Conservation (phyloP, 441 rosid species). For the Manihot esculenta region DNA sequence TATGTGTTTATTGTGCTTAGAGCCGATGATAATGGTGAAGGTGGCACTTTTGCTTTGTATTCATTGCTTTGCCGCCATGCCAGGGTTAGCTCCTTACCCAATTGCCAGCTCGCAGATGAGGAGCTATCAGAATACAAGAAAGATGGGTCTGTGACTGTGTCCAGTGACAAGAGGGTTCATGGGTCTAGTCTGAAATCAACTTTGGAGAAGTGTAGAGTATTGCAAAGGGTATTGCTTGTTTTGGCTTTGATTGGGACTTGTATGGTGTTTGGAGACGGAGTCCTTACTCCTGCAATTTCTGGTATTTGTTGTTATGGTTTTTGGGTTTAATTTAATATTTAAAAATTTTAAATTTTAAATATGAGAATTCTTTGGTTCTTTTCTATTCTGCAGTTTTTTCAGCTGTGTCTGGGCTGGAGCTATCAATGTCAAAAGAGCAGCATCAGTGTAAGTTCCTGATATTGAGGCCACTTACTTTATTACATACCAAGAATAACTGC, state of each 20-base stretch:
- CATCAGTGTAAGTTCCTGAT: conserved; percentile 63
- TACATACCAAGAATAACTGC: background rate
- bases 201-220: conserved; percentile 32
- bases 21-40: conserved; percentile 91
- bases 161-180: conserved; percentile 21
- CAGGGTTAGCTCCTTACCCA: conserved; percentile 72
- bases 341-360: conserved; percentile 8
- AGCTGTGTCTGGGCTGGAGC: conserved; percentile 89
- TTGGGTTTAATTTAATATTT: conserved; percentile 12
- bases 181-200: conserved; percentile 35
- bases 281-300: conserved; percentile 46
- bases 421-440: conserved; percentile 67
- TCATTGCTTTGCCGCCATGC: conserved; percentile 82
- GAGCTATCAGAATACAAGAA: conserved; percentile 66
- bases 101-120: conserved; percentile 82
- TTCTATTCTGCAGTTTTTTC: conserved; percentile 61
- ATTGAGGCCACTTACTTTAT: conserved; percentile 3
- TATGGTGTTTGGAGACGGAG: conserved; percentile 50
- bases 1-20: conserved; percentile 80
- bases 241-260: conserved; percentile 49
- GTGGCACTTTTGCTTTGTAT: conserved; percentile 85
- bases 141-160: conserved; percentile 32
- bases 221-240: conserved; percentile 34
- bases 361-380: conserved; percentile 21
- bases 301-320: conserved; percentile 17